Base-by-base conservation (phyloP, 129 eudicot genomes). In the Flaveria sonorensis region DNA sequence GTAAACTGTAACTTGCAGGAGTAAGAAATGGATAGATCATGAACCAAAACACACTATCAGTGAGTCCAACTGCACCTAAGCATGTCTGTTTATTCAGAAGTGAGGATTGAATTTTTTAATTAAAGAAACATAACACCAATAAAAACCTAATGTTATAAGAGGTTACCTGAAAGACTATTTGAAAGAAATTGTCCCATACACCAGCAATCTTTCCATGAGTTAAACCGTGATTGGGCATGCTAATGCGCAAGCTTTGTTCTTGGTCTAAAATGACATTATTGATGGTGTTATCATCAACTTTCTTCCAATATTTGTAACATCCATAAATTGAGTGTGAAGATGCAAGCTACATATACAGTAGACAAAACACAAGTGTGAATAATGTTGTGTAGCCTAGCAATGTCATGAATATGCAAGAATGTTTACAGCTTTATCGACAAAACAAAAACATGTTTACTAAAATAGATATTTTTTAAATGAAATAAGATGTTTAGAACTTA, bases 41-140 rank as follows among this genome's bases (percentile, higher is more conserved):
- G 83, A 89, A 83, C 99, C 99, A 95, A 72, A 84, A 95, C 65
- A 91, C 91, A 30, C 69, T 50, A 79, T 95, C 96, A 39, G 96
- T 89, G 48, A 95, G 97, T 80, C 79, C 81, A 62, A 88, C 96
- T 48, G 99, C 96, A 21, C 97, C 99, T 67, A 89, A 86, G 78
- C 85, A 82, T 20, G 77, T 79, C 97, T 91, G 64, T 71, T 64
- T 26, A 78, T 68, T 64, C 23, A 77, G 20, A 48, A 32, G 73
- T 23, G 47, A 63, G 73, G 74, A 69, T 1, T 12, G 20, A 32
- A 60, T 70, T 9, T 56, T 59, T 30, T 23, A 21, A 21, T 1
- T 8, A n/a, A n/a, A 59, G 18, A 15, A 8, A 9, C 21, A 52
- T 32, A 61, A 79, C 68, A 71, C 46, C 47, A 47, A 50, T 0